Evolutionary conservation across 331 rosid genomes (phyloP), one percentile per base, ranked within the genome.

Genomic region (Spiraea crenata): DNA sequence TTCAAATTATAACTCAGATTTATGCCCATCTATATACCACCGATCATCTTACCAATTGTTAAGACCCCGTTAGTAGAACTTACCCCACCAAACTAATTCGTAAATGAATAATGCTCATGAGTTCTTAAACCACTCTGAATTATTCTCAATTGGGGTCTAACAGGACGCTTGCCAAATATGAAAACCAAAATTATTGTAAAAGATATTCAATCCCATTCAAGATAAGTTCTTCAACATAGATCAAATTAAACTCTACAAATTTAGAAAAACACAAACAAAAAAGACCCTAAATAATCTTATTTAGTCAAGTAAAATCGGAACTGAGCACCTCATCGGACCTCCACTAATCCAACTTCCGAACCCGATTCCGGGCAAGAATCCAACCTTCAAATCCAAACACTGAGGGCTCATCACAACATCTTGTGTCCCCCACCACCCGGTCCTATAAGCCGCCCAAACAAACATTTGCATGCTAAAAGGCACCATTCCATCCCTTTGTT

Each of bases 311-410:
- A 57, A 12, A 10, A 57, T 34, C 0, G 38, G 62, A 57, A 25
- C 39, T 3, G 40, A 31, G n/a, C 62, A 57, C 4, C 6, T 57
- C 62, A 57, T 31, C 9, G 62, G 62, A 15, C 40, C 62, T 5
- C 39, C 62, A 5, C 40, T 57, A 31, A 57, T 57, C 62, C 4
- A 31, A 31, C 62, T 57, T 31, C 62, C 62, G 9, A 57, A 57
- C 13, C 62, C 61, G 9, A 11, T 25, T 31, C 40, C 16, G 31
- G 39, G 62, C 40, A 0, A 57, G 3, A 31, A 57, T 31, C 38
- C 62, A 57, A 31, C 62, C 62, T 57, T 57, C 9, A 12, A 25
- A 57, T 57, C 40, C 39, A 57, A 12, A 57, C 62, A 57, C 62
- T 57, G 62, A 57, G 62, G 62, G 62, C 40, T 57, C 17, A 57